Percentiles rank a stretch among this genome's conserved stretches.
phyloP scores from a whole-genome alignment of 768 basidiomycete species.

The Mycena belliarum region DNA sequence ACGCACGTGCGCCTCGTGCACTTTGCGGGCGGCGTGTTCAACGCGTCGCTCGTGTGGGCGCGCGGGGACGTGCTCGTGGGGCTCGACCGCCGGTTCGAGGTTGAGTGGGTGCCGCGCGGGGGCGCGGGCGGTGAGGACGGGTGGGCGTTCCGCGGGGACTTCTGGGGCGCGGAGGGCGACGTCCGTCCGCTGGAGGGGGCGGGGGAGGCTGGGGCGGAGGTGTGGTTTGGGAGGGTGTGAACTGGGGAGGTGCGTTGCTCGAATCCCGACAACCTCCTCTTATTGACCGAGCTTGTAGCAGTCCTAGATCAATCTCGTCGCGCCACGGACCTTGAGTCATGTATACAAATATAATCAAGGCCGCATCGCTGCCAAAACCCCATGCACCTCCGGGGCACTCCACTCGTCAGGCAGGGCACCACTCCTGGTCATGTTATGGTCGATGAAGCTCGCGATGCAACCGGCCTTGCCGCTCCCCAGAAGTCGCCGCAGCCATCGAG shows the following conservation, averaged over 20 bases:
- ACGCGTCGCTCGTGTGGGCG: conserved; percentile 38
- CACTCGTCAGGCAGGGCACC: too few relatives aligned
- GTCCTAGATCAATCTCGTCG: too few relatives aligned
- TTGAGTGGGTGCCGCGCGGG: conserved; percentile 39
- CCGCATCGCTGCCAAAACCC: too few relatives aligned
- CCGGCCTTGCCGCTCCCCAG: too few relatives aligned
- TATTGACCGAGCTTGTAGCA: too few relatives aligned
- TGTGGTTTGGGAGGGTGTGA: conserved; percentile 34
- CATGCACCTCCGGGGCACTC: too few relatives aligned
- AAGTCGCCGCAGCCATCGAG: too few relatives aligned
- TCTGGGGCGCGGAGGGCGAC: conserved; percentile 44
- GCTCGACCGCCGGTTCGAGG: conserved; percentile 36
- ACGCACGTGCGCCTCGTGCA: conserved; percentile 40
- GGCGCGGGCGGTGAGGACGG: conserved; percentile 29
- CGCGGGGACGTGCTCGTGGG: conserved; percentile 37
- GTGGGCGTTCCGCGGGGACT: conserved; percentile 38
- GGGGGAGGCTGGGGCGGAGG: conserved; percentile 38
- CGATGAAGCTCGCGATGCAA: too few relatives aligned
- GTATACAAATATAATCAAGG: too few relatives aligned
- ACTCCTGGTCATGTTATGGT: too few relatives aligned
- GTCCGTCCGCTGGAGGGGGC: conserved; percentile 28
- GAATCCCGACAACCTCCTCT: too few relatives aligned
- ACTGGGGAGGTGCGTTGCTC: background rate
- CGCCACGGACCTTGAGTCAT: too few relatives aligned
- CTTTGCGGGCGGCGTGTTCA: conserved; percentile 42